Conservation (phyloP, 1,139 yeast species). For the Spencermartinsiella ligniputridi region DNA sequence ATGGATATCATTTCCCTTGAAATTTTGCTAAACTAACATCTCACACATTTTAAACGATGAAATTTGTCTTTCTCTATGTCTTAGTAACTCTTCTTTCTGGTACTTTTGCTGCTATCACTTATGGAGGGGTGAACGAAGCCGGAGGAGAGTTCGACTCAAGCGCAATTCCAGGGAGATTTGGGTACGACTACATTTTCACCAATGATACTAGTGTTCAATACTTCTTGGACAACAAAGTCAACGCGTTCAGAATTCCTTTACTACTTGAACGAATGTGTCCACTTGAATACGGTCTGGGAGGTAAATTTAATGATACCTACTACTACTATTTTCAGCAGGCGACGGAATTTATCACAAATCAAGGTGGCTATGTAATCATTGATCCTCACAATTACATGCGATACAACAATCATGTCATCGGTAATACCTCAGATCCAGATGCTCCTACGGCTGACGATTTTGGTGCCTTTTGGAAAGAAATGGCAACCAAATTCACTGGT, state of each 20-base stretch:
- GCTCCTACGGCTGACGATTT: slow-evolving; percentile 2
- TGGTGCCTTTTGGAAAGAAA: slow-evolving; percentile 5
- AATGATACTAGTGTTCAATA: slow-evolving; percentile 4
- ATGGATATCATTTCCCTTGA: no score
- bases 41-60: not conserved
- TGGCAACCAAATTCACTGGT: slow-evolving; percentile 1
- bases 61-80: not conserved
- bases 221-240: slow-evolving; percentile 5
- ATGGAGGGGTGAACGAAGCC: slow-evolving; percentile 7
- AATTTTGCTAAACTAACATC: no score
- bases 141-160: slow-evolving; percentile 4
- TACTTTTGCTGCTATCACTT: not conserved
- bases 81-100: not conserved
- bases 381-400: slow-evolving; percentile 11
- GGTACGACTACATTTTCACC: slow-evolving; percentile 3
- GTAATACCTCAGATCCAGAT: slow-evolving; percentile 2
- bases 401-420: slow-evolving; percentile 5
- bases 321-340: slow-evolving; percentile 2
- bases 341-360: slow-evolving; percentile 1
- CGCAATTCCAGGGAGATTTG: slow-evolving; percentile 2
- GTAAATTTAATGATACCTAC: slow-evolving; percentile 6
- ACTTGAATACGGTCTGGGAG: slow-evolving; percentile 1
- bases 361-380: slow-evolving; percentile 3
- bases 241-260: slow-evolving; percentile 2
- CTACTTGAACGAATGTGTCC: slow-evolving; percentile 6